Evolutionary conservation across 2,329 filamentous ascomycete genomes (phyloP), one percentile per base, ranked within the genome.

Genomic region (Fusarium luffae): DNA sequence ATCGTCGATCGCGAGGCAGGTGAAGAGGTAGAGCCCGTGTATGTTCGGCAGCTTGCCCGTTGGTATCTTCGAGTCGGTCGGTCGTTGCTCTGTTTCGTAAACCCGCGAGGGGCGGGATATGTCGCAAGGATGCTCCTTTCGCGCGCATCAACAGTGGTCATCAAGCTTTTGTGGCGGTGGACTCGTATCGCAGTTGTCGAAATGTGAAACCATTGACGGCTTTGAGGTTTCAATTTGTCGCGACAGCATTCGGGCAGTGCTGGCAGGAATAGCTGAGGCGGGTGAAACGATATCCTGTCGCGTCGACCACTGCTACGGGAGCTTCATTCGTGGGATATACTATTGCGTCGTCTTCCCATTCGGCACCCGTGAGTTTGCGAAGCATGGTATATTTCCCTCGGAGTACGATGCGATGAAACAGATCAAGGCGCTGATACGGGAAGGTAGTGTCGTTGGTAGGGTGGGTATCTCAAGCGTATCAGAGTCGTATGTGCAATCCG

Each of bases 1-100:
- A 1, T 3, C 8, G 7, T 5, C 10, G 14, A 9, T n/a, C 16
- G 19, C 2, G 5, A n/a, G 6, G 5, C n/a, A n/a, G 3, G 19
- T n/a, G 19, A 2, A 50, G 19, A 49, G 2, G n/a, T n/a, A n/a
- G 10, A 27, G 25, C 25, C 9, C 9, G 25, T 27, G 9, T 27
- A 4, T 27, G 4, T 4, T 27, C 4, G 25, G 25, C 25, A 27
- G 25, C 25, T 10, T 27, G 25, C 25, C 8, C 8, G 9, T 27
- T 27, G 9, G 25, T 27, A 27, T 27, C 10, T 11, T 37, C 8
- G 14, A 19, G 3, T 25, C 25, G 19, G 0, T 18, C 11, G 13
- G 13, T 16, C 21, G 16, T n/a, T 37, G 1, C 7, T n/a, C 30
- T n/a, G 23, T 12, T 25, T 25, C 3, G 11, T 25, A n/a, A n/a